Evolutionary conservation across 2,329 filamentous ascomycete genomes (phyloP).

Genomic region (Phaeophleospora eucalypticola): DNA sequence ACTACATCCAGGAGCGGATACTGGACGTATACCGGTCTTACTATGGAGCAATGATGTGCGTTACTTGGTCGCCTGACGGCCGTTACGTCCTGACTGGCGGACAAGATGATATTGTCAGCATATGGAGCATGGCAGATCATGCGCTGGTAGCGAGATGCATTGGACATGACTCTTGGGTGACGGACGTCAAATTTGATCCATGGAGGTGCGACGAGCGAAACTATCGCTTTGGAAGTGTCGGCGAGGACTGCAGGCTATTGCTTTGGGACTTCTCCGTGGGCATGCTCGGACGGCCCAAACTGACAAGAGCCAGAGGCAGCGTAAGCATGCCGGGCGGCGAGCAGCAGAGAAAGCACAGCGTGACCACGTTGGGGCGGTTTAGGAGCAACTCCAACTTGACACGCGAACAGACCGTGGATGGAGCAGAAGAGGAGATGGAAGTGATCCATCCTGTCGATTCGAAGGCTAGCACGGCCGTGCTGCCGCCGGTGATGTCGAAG

Average conservation of each 20-base stretch:
- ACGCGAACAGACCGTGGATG: constrained; percentile 30
- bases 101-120: constrained; percentile 92
- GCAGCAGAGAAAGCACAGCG: constrained; percentile 30
- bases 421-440: constrained; percentile 48
- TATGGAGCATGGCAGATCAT: constrained; percentile 84
- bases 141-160: constrained; percentile 86
- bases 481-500: constrained; percentile 89
- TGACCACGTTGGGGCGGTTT: constrained; percentile 55
- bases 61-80: constrained; percentile 96
- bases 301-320: constrained; percentile 52
- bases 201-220: constrained; percentile 96
- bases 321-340: constrained; percentile 48
- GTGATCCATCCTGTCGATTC: constrained; percentile 79
- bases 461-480: constrained; percentile 74
- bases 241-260: constrained; percentile 84
- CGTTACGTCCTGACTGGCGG: constrained; percentile 94
- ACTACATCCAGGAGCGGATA: constrained; percentile 87
- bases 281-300: constrained; percentile 89
- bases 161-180: constrained; percentile 94
- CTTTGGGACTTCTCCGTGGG: constrained; percentile 97
- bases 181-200: constrained; percentile 87
- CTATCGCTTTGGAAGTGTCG: constrained; percentile 93
- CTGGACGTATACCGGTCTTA: constrained; percentile 84
- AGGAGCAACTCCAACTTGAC: constrained; percentile 69
- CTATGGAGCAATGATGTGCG: constrained; percentile 87